These are phyloP conservation scores for Hymenoscyphus occultus DNA, from an alignment of 2,329 filamentous ascomycete genomes.

Conservation along the genomic window DNA sequence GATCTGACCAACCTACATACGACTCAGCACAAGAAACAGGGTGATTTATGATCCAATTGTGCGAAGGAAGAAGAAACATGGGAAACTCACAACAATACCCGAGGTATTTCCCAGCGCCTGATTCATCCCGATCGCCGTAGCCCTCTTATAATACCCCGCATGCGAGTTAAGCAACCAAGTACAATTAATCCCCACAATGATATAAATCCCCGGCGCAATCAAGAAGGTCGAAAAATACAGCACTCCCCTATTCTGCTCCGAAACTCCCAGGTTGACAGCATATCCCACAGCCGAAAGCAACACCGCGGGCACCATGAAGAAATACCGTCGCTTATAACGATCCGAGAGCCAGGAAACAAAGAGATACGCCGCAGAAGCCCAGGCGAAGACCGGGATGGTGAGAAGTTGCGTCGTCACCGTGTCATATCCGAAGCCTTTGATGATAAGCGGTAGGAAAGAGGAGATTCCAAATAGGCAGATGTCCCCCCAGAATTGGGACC, in stretches of 20 bases:
- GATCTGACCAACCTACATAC: conserved; percentile 13
- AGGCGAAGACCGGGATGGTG: conserved; percentile 55
- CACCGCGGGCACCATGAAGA: background rate
- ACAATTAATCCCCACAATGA: background rate
- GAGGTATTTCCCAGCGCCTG: background rate
- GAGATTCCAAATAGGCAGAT: conserved; percentile 49
- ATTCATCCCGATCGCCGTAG: background rate
- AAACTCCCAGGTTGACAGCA: background rate
- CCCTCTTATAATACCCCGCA: conserved; percentile 1
- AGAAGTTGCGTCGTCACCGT: conserved; percentile 51
- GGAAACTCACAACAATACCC: background rate
- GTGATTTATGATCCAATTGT: background rate
- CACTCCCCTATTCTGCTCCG: background rate
- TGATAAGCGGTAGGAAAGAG: conserved; percentile 56
- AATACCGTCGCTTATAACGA: conserved; percentile 4
- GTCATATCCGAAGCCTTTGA: conserved; percentile 50
- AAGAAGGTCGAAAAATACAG: background rate
- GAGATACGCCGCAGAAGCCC: conserved; percentile 47
- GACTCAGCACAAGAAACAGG: background rate
- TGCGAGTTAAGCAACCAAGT: background rate
- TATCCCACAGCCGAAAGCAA: background rate
- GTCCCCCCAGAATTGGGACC: conserved; percentile 23
- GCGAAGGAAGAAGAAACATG: background rate
- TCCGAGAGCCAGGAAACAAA: conserved; percentile 47
- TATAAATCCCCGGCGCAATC: background rate